A percentile compares a stretch with the other conserved stretches of the same genome.
Evolutionary conservation across 1,139 yeast genomes (phyloP).

Genomic region (Zygoascus hellenicus): DNA sequence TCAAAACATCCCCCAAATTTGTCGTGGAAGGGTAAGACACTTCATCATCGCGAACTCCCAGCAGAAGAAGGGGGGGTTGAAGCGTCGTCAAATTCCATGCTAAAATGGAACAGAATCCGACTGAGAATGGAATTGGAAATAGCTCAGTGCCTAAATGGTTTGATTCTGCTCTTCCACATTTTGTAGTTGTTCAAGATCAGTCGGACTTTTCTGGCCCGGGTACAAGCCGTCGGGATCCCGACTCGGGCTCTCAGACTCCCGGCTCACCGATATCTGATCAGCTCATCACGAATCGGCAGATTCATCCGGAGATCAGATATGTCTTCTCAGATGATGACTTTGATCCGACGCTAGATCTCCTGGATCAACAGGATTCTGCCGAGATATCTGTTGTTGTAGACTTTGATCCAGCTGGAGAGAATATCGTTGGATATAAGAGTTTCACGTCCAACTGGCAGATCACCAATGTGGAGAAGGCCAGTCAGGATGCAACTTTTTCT

Average conservation of each 20-base stretch:
- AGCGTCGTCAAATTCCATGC: no score
- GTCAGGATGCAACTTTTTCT: background rate
- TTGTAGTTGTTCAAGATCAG: conserved; percentile 23
- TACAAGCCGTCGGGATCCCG: conserved; percentile 4
- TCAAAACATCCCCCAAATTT: no score
- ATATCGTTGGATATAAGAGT: conserved; percentile 28
- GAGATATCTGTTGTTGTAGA: conserved; percentile 35
- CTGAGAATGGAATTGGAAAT: background rate
- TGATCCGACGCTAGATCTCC: conserved; percentile 32
- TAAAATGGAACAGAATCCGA: background rate
- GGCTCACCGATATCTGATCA: background rate
- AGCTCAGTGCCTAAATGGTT: conserved; percentile 17
- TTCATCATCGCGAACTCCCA: no score
- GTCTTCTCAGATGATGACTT: conserved; percentile 37
- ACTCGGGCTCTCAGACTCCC: background rate
- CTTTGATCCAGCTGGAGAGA: conserved; percentile 32
- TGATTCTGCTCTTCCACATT: conserved; percentile 23
- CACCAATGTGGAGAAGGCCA: conserved; percentile 16
- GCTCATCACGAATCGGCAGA: no score
- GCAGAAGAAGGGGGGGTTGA: no score
- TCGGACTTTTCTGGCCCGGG: conserved; percentile 12
- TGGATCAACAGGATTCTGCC: conserved; percentile 27
- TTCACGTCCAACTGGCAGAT: conserved; percentile 38
- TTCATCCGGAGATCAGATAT: conserved; percentile 36
- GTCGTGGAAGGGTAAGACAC: no score